Evolutionary conservation across 345 rosid genomes (phyloP).

Genomic region (Brassica nigra): DNA sequence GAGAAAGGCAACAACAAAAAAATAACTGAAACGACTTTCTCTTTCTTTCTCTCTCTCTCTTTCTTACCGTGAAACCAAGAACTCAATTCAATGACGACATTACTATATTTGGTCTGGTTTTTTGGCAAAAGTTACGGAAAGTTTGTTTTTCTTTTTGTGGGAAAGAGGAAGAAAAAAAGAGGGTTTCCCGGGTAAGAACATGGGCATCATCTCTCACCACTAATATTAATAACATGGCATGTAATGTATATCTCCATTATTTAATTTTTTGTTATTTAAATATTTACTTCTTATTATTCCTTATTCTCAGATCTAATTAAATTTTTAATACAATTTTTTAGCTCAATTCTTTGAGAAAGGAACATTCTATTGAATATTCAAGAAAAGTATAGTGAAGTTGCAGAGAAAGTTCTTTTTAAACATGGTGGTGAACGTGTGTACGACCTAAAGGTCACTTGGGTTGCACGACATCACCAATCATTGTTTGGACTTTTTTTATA

Average conservation of each 20-base stretch:
- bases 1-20: constrained; percentile 12
- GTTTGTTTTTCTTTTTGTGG: constrained; percentile 28
- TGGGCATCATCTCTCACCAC: constrained; percentile 20
- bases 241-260: not conserved
- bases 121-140: constrained; percentile 22
- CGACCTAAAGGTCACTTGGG: constrained; percentile 38
- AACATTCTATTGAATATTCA: not conserved
- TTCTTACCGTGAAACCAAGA: constrained; percentile 18
- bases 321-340: not conserved
- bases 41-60: constrained; percentile 14
- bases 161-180: constrained; percentile 9
- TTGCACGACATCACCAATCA: constrained; percentile 42
- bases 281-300: not conserved
- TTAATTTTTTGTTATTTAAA: too few species aligned
- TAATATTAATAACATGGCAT: constrained; percentile 21
- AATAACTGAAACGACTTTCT: not conserved
- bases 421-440: constrained; percentile 36
- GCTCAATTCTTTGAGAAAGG: not conserved
- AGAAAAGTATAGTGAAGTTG: constrained; percentile 17
- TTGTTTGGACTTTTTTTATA: constrained; percentile 3
- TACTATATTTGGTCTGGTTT: constrained; percentile 28
- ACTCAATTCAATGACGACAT: constrained; percentile 19
- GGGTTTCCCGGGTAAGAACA: constrained; percentile 40
- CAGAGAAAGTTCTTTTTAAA: constrained; percentile 30
- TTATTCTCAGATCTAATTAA: constrained; percentile 28